phyloP scores from a whole-genome alignment of 2,329 filamentous ascomycete species.

The Penicillium sp. region DNA sequence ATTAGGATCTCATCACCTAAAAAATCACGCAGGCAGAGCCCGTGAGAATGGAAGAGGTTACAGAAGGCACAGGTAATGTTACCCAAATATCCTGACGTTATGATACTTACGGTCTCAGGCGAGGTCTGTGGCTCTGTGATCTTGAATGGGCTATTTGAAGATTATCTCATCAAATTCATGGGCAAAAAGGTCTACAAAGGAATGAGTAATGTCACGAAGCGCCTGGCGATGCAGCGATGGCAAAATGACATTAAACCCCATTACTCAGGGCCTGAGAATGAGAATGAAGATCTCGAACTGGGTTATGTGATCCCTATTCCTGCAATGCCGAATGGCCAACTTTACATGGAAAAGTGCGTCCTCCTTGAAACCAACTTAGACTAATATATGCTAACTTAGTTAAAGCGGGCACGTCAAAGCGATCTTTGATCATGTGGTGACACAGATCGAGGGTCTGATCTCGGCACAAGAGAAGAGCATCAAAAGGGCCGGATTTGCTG shows the following conservation, averaged over 20 bases:
- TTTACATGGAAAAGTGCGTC: constrained; percentile 19
- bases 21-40: constrained; percentile 24
- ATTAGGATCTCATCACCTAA: constrained; percentile 36
- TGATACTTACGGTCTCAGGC: constrained; percentile 15
- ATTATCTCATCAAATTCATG: constrained; percentile 25
- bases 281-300: constrained; percentile 24
- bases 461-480: constrained; percentile 19
- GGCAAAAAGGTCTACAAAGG: constrained; percentile 27
- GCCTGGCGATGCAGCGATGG: constrained; percentile 32
- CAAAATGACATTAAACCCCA: constrained; percentile 30
- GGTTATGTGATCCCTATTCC: constrained; percentile 24
- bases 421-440: constrained; percentile 32
- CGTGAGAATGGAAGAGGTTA: constrained; percentile 27
- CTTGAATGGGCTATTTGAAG: constrained; percentile 30
- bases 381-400: background rate
- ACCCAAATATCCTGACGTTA: fast-evolving
- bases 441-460: constrained; percentile 27
- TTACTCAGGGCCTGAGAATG: constrained; percentile 17
- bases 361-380: background rate
- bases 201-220: constrained; percentile 23
- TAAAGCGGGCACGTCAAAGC: constrained; percentile 20
- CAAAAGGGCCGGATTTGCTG: background rate
- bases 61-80: constrained; percentile 27
- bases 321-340: constrained; percentile 13
- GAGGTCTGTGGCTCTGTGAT: constrained; percentile 33